Evolutionary conservation across 1,284 basidiomycete species (phyloP).

Genomic region (Erythrobasidium hasegawianum): DNA sequence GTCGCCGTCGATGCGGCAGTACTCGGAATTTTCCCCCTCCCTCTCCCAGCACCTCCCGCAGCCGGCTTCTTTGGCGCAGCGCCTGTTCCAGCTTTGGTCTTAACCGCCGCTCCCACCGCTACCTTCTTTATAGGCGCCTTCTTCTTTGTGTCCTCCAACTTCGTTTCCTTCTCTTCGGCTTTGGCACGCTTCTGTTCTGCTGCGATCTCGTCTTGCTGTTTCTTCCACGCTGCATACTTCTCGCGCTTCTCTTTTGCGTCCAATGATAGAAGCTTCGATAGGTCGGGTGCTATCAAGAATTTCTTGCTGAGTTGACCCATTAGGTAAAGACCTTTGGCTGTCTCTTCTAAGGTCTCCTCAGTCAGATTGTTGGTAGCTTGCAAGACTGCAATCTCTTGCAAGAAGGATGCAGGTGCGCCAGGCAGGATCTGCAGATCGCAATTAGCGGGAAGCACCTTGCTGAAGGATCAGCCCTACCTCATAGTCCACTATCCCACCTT

Average conservation of each 20-base stretch:
- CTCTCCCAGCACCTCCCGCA: not conserved
- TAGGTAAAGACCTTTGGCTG: conserved; percentile 35
- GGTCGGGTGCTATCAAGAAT: conserved; percentile 44
- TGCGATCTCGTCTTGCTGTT: conserved; percentile 32
- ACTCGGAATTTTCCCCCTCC: conserved; percentile 2
- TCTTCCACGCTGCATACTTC: conserved; percentile 35
- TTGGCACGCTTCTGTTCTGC: conserved; percentile 32
- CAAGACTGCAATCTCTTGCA: conserved; percentile 44
- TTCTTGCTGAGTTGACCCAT: conserved; percentile 44
- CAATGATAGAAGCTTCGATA: conserved; percentile 37
- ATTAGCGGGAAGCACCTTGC: not conserved
- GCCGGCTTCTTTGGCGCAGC: conserved; percentile 1
- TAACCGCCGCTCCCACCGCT: not conserved
- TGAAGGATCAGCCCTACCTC: conserved; percentile 36
- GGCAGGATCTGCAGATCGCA: conserved; percentile 41
- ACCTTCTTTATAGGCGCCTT: conserved; percentile 1
- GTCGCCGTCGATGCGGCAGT: not conserved
- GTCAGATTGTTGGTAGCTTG: conserved; percentile 25
- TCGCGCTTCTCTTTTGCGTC: conserved; percentile 36
- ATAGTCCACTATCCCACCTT: conserved; percentile 36
- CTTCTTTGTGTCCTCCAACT: conserved; percentile 6
- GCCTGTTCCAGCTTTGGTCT: not conserved
- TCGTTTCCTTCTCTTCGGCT: conserved; percentile 17
- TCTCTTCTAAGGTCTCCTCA: not conserved
- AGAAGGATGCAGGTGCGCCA: conserved; percentile 44